Base-by-base conservation (phyloP, 2,329 filamentous ascomycete genomes). In the Botrytis fabae region DNA sequence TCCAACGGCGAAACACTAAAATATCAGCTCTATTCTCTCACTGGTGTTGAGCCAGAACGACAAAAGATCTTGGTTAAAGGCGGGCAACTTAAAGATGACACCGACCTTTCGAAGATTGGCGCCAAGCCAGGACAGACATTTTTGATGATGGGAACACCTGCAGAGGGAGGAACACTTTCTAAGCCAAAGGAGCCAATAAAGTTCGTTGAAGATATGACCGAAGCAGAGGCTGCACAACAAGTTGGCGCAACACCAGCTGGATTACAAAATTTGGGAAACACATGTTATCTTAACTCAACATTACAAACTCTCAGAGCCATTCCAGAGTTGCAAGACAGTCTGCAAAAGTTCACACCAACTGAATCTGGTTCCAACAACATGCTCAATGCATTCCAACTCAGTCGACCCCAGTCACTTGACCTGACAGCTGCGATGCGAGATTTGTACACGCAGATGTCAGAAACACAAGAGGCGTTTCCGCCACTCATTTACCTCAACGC, bases 121-220 rank as follows among this genome's bases (percentile, higher is more conserved):
- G 90, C 97, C 79, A 98, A 97, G 86, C 85, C 93, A 48, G 92
- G 92, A 73, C 93, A 97, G 82, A 88, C 86, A 35, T 93, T 99
- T 82, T 97, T 97, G 91, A 97, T 99, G 92, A 93, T 99, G 88
- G 97, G 97, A 54, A 96, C 93, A 4, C 92, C 95, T 32, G 90
- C 89, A 22, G 90, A 88, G 69, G 85, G 83, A 48, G 83, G 85
- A 25, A 83, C 85, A n/a, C 85, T 93, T 44, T 85, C 91, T 74
- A 90, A 92, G 70, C 96, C 96, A 46, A 93, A 92, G 80, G 92
- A 97, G 80, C 87, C 89, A 77, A 87, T 95, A 80, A 96, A 93
- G 83, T 99, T 99, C 79, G 84, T 97, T 75, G 96, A 99, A 83
- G 96, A 99, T 82, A 98, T 99, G 95, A 97, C 93, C 40, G 95